Conservation (phyloP, 139 green algal species). For the Marvania coccoides region DNA sequence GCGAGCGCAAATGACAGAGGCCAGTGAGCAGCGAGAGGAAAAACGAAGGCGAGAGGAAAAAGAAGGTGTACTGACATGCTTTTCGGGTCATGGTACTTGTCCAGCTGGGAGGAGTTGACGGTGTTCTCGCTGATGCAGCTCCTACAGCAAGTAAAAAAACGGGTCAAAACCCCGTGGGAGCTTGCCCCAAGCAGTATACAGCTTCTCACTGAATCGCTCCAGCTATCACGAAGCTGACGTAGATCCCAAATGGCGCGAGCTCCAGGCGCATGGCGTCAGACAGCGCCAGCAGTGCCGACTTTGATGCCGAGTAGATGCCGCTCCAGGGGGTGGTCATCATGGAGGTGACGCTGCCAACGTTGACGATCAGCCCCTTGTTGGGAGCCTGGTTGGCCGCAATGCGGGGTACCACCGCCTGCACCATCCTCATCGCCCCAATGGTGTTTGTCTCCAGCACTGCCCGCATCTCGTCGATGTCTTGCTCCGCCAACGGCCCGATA, state of each 20-base stretch:
- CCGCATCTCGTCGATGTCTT: constrained; percentile 26
- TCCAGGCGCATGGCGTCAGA: constrained; percentile 39
- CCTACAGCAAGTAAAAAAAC: too few species aligned
- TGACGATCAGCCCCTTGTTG: constrained; percentile 28
- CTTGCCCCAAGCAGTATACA: too few species aligned
- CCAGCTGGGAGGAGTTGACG: too few species aligned
- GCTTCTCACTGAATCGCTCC: constrained; percentile 32
- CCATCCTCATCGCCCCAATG: constrained; percentile 22
- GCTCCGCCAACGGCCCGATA: constrained; percentile 35
- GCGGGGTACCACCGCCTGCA: constrained; percentile 26
- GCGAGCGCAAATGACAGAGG: background rate
- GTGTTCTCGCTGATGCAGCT: too few species aligned
- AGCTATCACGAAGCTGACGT: constrained; percentile 21
- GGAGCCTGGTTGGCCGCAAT: constrained; percentile 31
- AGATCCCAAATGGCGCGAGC: constrained; percentile 32
- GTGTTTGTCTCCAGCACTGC: constrained; percentile 32
- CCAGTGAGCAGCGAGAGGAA: too few species aligned
- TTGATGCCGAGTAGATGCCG: constrained; percentile 32
- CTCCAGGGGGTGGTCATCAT: constrained; percentile 29
- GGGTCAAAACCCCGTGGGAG: too few species aligned
- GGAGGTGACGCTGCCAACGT: constrained; percentile 25
- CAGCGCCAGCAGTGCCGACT: constrained; percentile 36
- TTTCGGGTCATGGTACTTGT: too few species aligned
- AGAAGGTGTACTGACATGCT: too few species aligned
- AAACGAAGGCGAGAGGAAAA: too few species aligned